These are phyloP conservation scores for Hyphochytrium catenoides DNA, from an alignment of 352 stramenopile genomes.

Conservation along the genomic window DNA sequence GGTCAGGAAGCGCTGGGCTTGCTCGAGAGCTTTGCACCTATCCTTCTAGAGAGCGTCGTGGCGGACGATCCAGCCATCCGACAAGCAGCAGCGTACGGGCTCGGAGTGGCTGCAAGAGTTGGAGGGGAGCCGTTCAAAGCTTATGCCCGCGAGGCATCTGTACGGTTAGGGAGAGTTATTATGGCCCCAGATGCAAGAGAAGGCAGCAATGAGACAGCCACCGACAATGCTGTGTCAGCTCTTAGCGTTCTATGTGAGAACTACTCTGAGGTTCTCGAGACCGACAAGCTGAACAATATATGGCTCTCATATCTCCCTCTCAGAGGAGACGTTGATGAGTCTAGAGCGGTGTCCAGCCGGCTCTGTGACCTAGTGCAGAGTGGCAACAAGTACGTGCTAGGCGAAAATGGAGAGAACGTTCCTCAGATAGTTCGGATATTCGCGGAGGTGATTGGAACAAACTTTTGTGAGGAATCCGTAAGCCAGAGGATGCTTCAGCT, in stretches of 20 bases:
- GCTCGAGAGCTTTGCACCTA: slow-evolving; percentile 31
- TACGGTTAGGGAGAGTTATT: slow-evolving; percentile 31
- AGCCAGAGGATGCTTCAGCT: no score
- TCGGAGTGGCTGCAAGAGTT: slow-evolving; percentile 30
- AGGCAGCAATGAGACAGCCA: slow-evolving; percentile 29
- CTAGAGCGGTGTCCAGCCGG: slow-evolving; percentile 26
- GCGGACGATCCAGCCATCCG: slow-evolving; percentile 19
- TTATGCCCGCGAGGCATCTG: slow-evolving; percentile 20
- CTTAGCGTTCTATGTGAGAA: slow-evolving; percentile 41
- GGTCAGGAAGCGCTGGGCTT: slow-evolving; percentile 18
- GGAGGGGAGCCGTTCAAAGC: slow-evolving; percentile 22
- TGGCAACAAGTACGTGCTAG: slow-evolving; percentile 29
- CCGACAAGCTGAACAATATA: slow-evolving; percentile 25
- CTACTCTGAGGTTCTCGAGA: slow-evolving; percentile 20
- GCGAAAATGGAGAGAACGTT: slow-evolving; percentile 20
- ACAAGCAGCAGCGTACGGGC: slow-evolving; percentile 39
- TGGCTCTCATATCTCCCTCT: slow-evolving; percentile 41
- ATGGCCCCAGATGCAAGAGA: slow-evolving; percentile 21
- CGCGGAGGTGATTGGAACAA: slow-evolving; percentile 19
- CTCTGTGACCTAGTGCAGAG: slow-evolving; percentile 30
- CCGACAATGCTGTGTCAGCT: slow-evolving; percentile 43
- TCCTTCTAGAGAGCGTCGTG: slow-evolving; percentile 30
- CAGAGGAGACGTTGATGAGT: slow-evolving; percentile 43
- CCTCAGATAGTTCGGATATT: slow-evolving; percentile 28
- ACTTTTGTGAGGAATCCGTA: no score